Percentiles rank a stretch among this genome's conserved stretches.
phyloP scores from a whole-genome alignment of 805 yeast species.

The Yamadazyma takamatsuzukensis region DNA sequence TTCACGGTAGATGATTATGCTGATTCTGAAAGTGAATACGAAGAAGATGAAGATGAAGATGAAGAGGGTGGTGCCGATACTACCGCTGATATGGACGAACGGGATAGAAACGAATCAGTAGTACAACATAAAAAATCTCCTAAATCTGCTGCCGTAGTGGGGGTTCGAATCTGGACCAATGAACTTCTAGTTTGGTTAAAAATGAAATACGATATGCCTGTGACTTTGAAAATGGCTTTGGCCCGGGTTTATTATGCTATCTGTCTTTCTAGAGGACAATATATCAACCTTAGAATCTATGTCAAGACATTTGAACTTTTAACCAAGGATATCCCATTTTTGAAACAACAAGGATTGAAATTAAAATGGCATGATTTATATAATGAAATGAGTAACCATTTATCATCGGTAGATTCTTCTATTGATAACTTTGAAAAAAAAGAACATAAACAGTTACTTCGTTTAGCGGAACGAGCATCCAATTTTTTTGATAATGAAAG shows the following conservation, averaged over 20 bases:
- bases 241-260: constrained; percentile 70
- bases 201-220: constrained; percentile 78
- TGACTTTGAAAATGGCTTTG: constrained; percentile 54
- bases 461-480: constrained; percentile 52
- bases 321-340: constrained; percentile 43
- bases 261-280: constrained; percentile 70
- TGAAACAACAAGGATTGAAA: constrained; percentile 37
- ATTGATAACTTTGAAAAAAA: constrained; percentile 46
- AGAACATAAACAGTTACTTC: constrained; percentile 45
- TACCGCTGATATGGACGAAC: constrained; percentile 30
- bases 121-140: constrained; percentile 60
- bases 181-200: constrained; percentile 76
- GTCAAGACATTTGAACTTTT: constrained; percentile 58
- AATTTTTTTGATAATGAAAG: constrained; percentile 48
- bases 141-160: constrained; percentile 67
- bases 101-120: constrained; percentile 29
- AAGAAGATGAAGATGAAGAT: constrained; percentile 41
- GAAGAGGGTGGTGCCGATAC: constrained; percentile 41
- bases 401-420: constrained; percentile 38
- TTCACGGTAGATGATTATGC: constrained; percentile 17
- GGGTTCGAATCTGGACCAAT: constrained; percentile 81
- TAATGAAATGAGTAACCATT: constrained; percentile 29
- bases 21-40: constrained; percentile 24
- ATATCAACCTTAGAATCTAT: constrained; percentile 55
- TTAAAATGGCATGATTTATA: constrained; percentile 52